These are phyloP conservation scores for Kwoniella mangroviensis DNA, from an alignment of 768 basidiomycete species.

Conservation along the genomic window DNA sequence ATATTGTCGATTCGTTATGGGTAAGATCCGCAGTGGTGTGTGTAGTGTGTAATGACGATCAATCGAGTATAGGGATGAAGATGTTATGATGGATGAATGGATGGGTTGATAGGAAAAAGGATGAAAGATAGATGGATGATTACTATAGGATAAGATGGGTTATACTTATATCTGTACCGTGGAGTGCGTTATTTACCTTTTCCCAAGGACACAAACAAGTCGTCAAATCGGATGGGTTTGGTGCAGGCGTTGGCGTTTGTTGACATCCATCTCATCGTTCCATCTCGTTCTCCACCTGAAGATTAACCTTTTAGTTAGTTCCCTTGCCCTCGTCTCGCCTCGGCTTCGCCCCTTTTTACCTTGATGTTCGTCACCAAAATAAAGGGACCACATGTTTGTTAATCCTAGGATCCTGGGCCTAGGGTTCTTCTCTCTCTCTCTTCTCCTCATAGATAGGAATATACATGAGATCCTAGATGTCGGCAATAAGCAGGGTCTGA, in stretches of 20 bases:
- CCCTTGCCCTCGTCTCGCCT: too few relatives aligned
- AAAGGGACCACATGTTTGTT: slow-evolving; percentile 13
- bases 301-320: not conserved
- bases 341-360: not conserved
- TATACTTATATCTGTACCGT: slow-evolving; percentile 4
- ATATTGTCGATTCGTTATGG: too few relatives aligned
- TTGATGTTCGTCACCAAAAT: slow-evolving; percentile 15
- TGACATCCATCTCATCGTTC: slow-evolving; percentile 8
- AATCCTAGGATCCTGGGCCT: not conserved
- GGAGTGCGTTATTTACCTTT: slow-evolving; percentile 18
- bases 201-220: not conserved
- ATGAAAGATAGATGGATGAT: slow-evolving; percentile 9
- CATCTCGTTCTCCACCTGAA: not conserved
- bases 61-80: not conserved
- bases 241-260: slow-evolving; percentile 18
- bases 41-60: not conserved
- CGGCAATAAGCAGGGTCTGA: slow-evolving; percentile 11
- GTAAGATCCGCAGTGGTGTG: slow-evolving; percentile 19
- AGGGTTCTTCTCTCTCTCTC: not conserved
- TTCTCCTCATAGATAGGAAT: not conserved
- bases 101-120: not conserved
- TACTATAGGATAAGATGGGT: not conserved
- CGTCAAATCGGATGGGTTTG: not conserved
- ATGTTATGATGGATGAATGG: not conserved
- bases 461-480: slow-evolving; percentile 9